Conservation (phyloP, 768 basidiomycete genomes). For the Cystofilobasidium capitatum region DNA sequence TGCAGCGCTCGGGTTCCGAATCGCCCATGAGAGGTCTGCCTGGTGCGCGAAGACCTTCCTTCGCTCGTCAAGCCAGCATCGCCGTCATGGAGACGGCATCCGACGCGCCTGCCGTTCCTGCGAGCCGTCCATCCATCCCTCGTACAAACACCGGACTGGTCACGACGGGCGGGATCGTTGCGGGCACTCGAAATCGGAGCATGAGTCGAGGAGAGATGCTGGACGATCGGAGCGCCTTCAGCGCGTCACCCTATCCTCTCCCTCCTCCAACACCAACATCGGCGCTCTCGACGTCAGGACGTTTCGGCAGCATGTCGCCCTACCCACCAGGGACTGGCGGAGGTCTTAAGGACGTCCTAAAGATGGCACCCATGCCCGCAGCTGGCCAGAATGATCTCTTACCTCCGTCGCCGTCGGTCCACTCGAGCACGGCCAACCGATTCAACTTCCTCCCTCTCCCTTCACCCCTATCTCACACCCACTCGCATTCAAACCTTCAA, state of each 20-base stretch:
- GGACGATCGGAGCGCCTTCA: background rate
- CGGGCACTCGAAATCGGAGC: background rate
- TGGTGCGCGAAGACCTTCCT: conserved; percentile 32
- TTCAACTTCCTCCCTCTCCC: conserved; percentile 20
- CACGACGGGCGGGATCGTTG: background rate
- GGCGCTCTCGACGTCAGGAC: background rate
- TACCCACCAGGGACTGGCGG: conserved; percentile 1
- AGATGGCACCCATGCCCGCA: conserved; percentile 15
- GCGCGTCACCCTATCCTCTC: background rate
- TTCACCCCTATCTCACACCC: conserved; percentile 6
- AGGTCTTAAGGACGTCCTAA: conserved; percentile 25
- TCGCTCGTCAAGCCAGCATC: conserved; percentile 52
- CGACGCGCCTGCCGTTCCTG: background rate
- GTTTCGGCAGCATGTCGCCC: background rate
- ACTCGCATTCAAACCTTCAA: conserved; percentile 1
- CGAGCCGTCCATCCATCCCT: background rate
- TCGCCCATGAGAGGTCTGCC: background rate
- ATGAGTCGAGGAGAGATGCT: conserved; percentile 1
- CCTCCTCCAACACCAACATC: conserved; percentile 5
- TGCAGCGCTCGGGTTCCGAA: background rate
- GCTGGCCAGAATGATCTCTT: conserved; percentile 11
- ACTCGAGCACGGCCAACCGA: background rate
- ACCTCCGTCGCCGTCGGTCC: conserved; percentile 23
- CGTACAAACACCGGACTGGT: conserved; percentile 15
- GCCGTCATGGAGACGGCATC: conserved; percentile 48